Evolutionary conservation across 2,329 filamentous ascomycete species (phyloP).

Genomic region (Arachnomyces sp.): DNA sequence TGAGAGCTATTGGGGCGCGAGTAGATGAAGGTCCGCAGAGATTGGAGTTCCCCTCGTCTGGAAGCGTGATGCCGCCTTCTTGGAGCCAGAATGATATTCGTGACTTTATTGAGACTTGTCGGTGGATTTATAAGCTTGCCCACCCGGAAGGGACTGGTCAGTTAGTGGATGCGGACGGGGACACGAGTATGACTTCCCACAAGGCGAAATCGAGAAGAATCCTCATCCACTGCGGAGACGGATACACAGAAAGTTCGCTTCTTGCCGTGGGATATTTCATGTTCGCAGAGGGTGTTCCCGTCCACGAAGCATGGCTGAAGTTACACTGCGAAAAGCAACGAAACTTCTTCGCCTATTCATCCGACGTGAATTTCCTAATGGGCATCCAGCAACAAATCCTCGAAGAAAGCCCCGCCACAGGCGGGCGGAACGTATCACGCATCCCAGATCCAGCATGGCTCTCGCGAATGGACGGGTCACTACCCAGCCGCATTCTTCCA

Average conservation of each 20-base stretch:
- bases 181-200: conserved; percentile 44
- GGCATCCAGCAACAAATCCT: conserved; percentile 69
- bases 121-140: conserved; percentile 79
- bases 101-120: conserved; percentile 74
- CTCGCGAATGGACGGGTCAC: conserved; percentile 72
- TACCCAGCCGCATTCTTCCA: conserved; percentile 78
- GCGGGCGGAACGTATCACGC: conserved; percentile 16
- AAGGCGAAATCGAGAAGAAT: conserved; percentile 53
- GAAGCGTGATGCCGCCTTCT: conserved; percentile 78
- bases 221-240: conserved; percentile 87
- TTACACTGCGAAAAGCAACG: conserved; percentile 72
- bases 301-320: conserved; percentile 78
- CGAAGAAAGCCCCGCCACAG: conserved; percentile 27
- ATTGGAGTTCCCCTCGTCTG: conserved; percentile 85
- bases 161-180: conserved; percentile 44
- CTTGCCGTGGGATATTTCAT: conserved; percentile 86
- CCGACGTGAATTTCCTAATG: conserved; percentile 75
- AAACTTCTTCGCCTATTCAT: conserved; percentile 94
- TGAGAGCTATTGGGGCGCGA: conserved; percentile 56
- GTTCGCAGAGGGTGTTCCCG: conserved; percentile 73
- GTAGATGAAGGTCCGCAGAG: conserved; percentile 44
- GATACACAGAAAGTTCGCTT: conserved; percentile 90
- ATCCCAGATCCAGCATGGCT: conserved; percentile 66
- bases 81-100: conserved; percentile 79
- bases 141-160: conserved; percentile 46